phyloP scores from a whole-genome alignment of 1,284 basidiomycete genomes.

The Ustilago crameri region DNA sequence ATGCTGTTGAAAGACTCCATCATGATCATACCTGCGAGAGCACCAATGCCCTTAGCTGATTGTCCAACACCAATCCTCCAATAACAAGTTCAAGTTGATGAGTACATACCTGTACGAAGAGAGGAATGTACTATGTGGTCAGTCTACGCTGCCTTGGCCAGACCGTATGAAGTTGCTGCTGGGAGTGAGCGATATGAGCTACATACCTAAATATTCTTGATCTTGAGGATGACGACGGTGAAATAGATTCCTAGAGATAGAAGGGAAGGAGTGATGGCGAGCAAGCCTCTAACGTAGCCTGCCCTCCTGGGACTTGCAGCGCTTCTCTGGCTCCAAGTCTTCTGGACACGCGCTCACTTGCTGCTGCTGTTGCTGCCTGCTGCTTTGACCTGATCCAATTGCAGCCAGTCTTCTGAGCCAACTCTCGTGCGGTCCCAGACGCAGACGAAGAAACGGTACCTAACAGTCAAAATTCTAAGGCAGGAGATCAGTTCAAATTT shows the following conservation, averaged over 20 bases:
- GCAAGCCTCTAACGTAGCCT: constrained; percentile 9
- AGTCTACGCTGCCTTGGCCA: not conserved
- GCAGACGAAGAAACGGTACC: too few species aligned
- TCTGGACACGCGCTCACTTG: not conserved
- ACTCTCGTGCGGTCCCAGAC: not conserved
- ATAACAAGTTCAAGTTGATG: constrained; percentile 12
- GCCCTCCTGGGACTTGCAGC: not conserved
- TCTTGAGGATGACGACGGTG: constrained; percentile 49
- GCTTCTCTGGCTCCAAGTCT: not conserved
- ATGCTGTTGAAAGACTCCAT: constrained; percentile 4
- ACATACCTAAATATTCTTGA: constrained; percentile 49
- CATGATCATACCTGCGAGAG: constrained; percentile 25
- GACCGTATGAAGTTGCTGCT: not conserved
- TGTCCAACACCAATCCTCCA: constrained; percentile 24
- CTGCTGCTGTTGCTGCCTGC: constrained; percentile 1
- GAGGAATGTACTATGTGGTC: constrained; percentile 4
- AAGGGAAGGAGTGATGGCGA: constrained; percentile 37
- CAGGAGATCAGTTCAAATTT: too few species aligned
- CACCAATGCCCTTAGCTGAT: constrained; percentile 15
- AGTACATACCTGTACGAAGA: constrained; percentile 29
- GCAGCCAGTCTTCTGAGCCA: not conserved
- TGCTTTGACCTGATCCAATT: too few species aligned
- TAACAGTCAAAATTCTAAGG: too few species aligned
- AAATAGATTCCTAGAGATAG: constrained; percentile 39
- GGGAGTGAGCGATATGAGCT: not conserved